phyloP scores from a whole-genome alignment of 2,329 filamentous ascomycete genomes.

The Sporothrix inflata region DNA sequence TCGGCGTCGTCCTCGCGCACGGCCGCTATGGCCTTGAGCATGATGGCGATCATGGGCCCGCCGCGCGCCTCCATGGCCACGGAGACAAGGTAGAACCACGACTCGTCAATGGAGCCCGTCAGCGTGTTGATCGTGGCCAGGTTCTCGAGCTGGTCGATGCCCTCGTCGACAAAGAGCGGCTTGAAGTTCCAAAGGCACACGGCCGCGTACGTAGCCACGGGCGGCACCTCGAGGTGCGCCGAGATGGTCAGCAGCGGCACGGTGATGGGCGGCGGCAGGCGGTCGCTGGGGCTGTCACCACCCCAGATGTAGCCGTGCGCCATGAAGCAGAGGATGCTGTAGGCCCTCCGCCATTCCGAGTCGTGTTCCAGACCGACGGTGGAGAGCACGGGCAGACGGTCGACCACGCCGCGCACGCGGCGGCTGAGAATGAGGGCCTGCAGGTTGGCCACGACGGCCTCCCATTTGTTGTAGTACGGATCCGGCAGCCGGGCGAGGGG shows the following conservation, averaged over 20 bases:
- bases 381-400: constrained; percentile 80
- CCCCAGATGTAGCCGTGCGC: constrained; percentile 97
- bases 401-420: constrained; percentile 77
- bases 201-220: constrained; percentile 91
- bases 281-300: constrained; percentile 75
- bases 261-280: constrained; percentile 78
- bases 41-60: constrained; percentile 82
- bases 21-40: constrained; percentile 84
- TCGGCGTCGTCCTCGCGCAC: constrained; percentile 69
- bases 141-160: constrained; percentile 82
- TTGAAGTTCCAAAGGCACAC: constrained; percentile 97
- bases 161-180: constrained; percentile 82
- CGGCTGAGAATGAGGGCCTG: constrained; percentile 85
- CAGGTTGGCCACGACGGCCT: constrained; percentile 80
- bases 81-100: constrained; percentile 97
- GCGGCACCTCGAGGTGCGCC: constrained; percentile 78
- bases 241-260: constrained; percentile 80
- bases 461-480: constrained; percentile 94
- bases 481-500: constrained; percentile 82
- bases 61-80: constrained; percentile 94
- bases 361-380: constrained; percentile 80
- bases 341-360: constrained; percentile 91
- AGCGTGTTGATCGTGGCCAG: constrained; percentile 86
- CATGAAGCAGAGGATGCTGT: constrained; percentile 87
- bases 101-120: constrained; percentile 92